Conservation (phyloP, 2,329 filamentous ascomycete species). For the Fusarium nisikadoi region DNA sequence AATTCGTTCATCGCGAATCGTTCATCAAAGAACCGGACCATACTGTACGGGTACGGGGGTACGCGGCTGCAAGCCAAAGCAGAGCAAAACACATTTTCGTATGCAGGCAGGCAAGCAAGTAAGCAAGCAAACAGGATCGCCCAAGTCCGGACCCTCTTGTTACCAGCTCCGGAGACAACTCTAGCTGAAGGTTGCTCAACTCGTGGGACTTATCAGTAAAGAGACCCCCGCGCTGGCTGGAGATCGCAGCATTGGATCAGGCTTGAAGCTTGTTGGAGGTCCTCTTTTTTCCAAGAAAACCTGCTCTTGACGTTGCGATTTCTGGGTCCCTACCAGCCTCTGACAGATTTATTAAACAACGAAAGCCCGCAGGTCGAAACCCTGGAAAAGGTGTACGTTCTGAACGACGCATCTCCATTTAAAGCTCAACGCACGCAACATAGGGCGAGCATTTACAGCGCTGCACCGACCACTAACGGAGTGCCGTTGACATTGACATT, state of each 20-base stretch:
- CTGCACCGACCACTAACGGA: background rate
- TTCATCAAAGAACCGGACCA: background rate
- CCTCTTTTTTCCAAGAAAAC: conserved; percentile 42
- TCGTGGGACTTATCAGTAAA: conserved; percentile 26
- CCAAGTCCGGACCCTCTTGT: conserved; percentile 14
- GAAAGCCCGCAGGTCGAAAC: conserved; percentile 28
- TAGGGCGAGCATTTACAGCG: conserved; percentile 4
- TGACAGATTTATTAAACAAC: conserved; percentile 37
- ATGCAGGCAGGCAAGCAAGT: conserved; percentile 2
- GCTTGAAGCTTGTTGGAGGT: conserved; percentile 36
- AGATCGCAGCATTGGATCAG: conserved; percentile 30
- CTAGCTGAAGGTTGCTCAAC: conserved; percentile 6
- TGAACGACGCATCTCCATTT: conserved; percentile 17
- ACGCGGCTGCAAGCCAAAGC: conserved; percentile 3
- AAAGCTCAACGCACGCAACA: conserved; percentile 11
- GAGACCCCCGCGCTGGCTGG: conserved; percentile 31
- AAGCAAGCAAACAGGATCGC: conserved; percentile 11
- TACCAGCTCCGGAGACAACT: conserved; percentile 14
- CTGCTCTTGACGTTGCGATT: conserved; percentile 35
- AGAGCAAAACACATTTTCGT: conserved; percentile 3
- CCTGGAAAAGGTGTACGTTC: conserved; percentile 1
- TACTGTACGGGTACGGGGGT: background rate
- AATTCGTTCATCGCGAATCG: conserved; percentile 33
- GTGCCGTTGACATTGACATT: background rate
- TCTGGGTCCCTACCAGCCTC: conserved; percentile 37